Conservation (phyloP, 495 filamentous ascomycete species). For the Hyaloscypha bicolor region DNA sequence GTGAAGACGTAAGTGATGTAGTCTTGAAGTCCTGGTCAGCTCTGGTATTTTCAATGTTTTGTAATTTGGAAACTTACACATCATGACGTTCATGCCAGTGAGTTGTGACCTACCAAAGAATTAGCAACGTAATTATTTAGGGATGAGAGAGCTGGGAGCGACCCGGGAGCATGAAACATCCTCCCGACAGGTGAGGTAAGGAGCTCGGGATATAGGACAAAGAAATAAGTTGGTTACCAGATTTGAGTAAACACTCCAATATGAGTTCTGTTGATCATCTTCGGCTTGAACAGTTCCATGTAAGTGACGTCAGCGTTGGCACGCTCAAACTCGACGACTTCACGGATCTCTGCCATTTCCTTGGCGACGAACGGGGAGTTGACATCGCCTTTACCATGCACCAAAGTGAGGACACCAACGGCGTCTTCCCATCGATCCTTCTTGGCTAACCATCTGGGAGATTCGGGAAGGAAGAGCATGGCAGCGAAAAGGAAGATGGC, state of each 20-base stretch:
- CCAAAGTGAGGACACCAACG: slow-evolving; percentile 61
- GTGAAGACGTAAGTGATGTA: slow-evolving; percentile 66
- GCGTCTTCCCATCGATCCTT: slow-evolving; percentile 76
- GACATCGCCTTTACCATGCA: slow-evolving; percentile 68
- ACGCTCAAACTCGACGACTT: slow-evolving; percentile 71
- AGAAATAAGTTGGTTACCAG: slow-evolving; percentile 46
- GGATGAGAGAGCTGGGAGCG: too few species aligned
- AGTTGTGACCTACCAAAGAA: slow-evolving; percentile 54
- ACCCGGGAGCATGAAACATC: too few species aligned
- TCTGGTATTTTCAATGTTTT: background rate
- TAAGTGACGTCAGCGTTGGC: slow-evolving; percentile 62
- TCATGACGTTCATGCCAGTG: slow-evolving; percentile 87
- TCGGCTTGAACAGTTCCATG: slow-evolving; percentile 66
- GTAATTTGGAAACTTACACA: slow-evolving; percentile 48
- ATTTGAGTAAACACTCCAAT: slow-evolving; percentile 81
- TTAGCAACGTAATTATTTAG: too few species aligned
- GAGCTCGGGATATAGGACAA: too few species aligned
- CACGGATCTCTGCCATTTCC: slow-evolving; percentile 72
- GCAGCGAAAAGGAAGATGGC: slow-evolving; percentile 64
- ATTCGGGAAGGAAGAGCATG: slow-evolving; percentile 70
- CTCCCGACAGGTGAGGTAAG: too few species aligned
- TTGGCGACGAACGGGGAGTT: slow-evolving; percentile 61
- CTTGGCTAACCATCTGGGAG: slow-evolving; percentile 75
- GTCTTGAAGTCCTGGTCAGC: slow-evolving; percentile 27
- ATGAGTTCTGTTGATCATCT: slow-evolving; percentile 74